Percentiles rank a stretch among this genome's conserved stretches.
Evolutionary conservation across 2,329 filamentous ascomycete species (phyloP).

Genomic region (Aaosphaeria pasadenensis): DNA sequence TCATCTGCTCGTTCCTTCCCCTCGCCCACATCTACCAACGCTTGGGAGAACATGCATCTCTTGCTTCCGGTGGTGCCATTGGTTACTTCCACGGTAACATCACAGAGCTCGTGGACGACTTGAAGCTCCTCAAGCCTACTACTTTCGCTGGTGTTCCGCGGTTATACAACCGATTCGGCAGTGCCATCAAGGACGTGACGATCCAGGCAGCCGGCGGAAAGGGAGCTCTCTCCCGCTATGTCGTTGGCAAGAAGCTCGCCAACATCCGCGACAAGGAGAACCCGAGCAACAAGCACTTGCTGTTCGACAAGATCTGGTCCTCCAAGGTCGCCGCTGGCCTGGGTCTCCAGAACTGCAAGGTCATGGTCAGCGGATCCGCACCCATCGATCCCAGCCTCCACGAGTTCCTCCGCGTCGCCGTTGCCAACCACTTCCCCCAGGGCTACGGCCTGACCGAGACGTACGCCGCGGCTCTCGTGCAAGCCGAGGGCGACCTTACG

Average conservation of each 20-base stretch:
- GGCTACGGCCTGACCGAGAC: slow-evolving; percentile 95
- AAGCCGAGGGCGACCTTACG: slow-evolving; percentile 67
- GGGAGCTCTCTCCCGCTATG: slow-evolving; percentile 75
- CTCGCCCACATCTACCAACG: slow-evolving; percentile 93
- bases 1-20: slow-evolving; percentile 82
- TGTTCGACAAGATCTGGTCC: slow-evolving; percentile 87
- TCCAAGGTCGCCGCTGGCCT: slow-evolving; percentile 82
- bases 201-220: slow-evolving; percentile 75
- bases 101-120: slow-evolving; percentile 78
- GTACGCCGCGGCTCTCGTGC: slow-evolving; percentile 73
- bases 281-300: slow-evolving; percentile 73
- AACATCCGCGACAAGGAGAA: slow-evolving; percentile 69
- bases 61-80: slow-evolving; percentile 70
- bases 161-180: slow-evolving; percentile 86
- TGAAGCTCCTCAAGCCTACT: slow-evolving; percentile 82
- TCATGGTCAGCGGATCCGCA: slow-evolving; percentile 84
- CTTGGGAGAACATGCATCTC: slow-evolving; percentile 71
- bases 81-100: slow-evolving; percentile 96
- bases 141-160: slow-evolving; percentile 85
- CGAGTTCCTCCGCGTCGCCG: slow-evolving; percentile 80
- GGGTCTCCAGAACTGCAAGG: slow-evolving; percentile 69
- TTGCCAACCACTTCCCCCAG: slow-evolving; percentile 75
- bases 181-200: slow-evolving; percentile 75
- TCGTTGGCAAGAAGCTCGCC: slow-evolving; percentile 76
- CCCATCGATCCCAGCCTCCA: slow-evolving; percentile 87